A percentile compares a stretch with the other conserved stretches of the same genome.
These are phyloP conservation scores for Metschnikowia aberdeeniae DNA, from an alignment of 805 yeast species.

Conservation along the genomic window DNA sequence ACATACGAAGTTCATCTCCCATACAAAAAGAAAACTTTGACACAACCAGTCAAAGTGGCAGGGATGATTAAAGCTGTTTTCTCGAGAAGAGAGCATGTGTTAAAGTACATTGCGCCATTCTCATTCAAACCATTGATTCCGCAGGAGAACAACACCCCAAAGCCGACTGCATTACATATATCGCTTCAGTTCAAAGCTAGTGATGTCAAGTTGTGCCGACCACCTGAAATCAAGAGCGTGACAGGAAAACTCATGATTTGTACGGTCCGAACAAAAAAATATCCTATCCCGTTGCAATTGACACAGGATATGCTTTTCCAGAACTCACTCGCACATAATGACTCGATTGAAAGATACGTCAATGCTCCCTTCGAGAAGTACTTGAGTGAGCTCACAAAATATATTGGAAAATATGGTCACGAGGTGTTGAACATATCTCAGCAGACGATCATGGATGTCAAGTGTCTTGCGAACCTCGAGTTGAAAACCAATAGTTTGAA, in stretches of 20 bases:
- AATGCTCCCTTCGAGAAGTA: conserved; percentile 20
- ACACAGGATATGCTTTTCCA: conserved; percentile 15
- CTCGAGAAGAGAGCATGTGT: conserved; percentile 11
- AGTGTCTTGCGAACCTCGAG: conserved; percentile 22
- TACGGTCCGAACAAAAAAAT: conserved; percentile 25
- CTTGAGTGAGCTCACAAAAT: conserved; percentile 16
- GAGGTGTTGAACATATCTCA: conserved; percentile 17
- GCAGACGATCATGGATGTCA: conserved; percentile 25
- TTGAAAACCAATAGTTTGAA: conserved; percentile 20
- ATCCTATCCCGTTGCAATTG: conserved; percentile 22
- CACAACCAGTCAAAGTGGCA: conserved; percentile 21
- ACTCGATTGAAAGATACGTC: conserved; percentile 20
- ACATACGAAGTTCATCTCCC: conserved; percentile 18
- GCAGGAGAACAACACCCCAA: not conserved
- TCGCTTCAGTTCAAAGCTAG: conserved; percentile 8
- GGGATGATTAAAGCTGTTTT: conserved; percentile 21
- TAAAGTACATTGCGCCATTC: conserved; percentile 13
- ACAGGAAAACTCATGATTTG: conserved; percentile 15
- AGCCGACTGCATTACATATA: conserved; percentile 2
- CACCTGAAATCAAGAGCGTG: conserved; percentile 16
- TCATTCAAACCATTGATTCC: conserved; percentile 3
- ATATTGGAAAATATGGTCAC: conserved; percentile 16
- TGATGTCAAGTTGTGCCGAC: conserved; percentile 6
- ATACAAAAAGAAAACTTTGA: conserved; percentile 19
- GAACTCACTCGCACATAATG: conserved; percentile 13